Evolutionary conservation across 805 yeast genomes (phyloP).

Genomic region (Hermanozyma aechmeae): DNA sequence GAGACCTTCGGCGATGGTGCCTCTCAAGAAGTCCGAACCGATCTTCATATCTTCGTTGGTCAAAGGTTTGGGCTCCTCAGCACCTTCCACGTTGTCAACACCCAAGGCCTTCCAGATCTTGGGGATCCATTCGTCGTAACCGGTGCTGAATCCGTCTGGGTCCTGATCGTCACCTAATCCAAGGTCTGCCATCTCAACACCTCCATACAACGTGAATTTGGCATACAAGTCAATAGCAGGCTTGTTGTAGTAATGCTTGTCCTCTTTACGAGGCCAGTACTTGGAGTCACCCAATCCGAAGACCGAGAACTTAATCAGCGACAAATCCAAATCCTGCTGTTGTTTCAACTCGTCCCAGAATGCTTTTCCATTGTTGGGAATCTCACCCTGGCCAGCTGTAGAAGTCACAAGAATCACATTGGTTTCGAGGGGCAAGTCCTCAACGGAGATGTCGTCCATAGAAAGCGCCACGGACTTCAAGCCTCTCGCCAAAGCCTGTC

Average conservation of each 20-base stretch:
- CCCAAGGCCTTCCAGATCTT: slow-evolving; percentile 82
- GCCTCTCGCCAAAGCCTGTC: slow-evolving; percentile 76
- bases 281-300: slow-evolving; percentile 77
- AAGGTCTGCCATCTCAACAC: slow-evolving; percentile 57
- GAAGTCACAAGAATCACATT: slow-evolving; percentile 63
- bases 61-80: slow-evolving; percentile 81
- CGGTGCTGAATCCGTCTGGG: slow-evolving; percentile 90
- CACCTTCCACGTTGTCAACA: slow-evolving; percentile 71
- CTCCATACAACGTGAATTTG: slow-evolving; percentile 64
- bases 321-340: slow-evolving; percentile 55
- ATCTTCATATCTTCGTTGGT: slow-evolving; percentile 95
- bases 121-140: slow-evolving; percentile 82
- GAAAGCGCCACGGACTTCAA: slow-evolving; percentile 56
- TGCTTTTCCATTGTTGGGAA: slow-evolving; percentile 72
- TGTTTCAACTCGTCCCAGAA: slow-evolving; percentile 66
- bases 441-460: slow-evolving; percentile 65
- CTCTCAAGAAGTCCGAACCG: slow-evolving; percentile 80
- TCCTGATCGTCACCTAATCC: slow-evolving; percentile 97
- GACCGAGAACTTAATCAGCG: slow-evolving; percentile 46
- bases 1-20: slow-evolving; percentile 85
- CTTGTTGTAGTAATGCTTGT: slow-evolving; percentile 86
- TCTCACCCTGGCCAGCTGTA: slow-evolving; percentile 82
- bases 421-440: slow-evolving; percentile 63
- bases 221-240: slow-evolving; percentile 70
- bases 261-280: slow-evolving; percentile 97